phyloP scores from a whole-genome alignment of 345 rosid species.

The Corchorus capsularis region DNA sequence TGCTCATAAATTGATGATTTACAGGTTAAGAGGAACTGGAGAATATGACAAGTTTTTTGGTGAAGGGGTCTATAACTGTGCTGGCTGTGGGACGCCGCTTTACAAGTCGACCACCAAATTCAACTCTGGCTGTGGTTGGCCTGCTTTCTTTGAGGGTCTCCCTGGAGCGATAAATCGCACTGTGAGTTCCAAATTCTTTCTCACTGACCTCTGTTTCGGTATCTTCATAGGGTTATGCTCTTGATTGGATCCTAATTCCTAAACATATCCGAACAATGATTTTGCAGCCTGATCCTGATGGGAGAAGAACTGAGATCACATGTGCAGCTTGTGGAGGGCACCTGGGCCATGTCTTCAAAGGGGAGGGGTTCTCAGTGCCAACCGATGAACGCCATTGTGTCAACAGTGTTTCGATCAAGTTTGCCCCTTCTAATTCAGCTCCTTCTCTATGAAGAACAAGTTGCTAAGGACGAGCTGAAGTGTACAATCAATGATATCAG shows the following conservation, averaged over 20 bases:
- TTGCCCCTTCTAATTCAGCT: slow-evolving; percentile 42
- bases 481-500: background rate
- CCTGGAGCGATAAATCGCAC: slow-evolving; percentile 59
- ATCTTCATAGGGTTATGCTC: background rate
- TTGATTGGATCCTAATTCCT: background rate
- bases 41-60: slow-evolving; percentile 52
- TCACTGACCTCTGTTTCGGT: background rate
- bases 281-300: slow-evolving; percentile 79
- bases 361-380: slow-evolving; percentile 66
- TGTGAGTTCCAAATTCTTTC: slow-evolving; percentile 37
- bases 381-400: slow-evolving; percentile 75
- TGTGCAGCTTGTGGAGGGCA: slow-evolving; percentile 83
- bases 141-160: slow-evolving; percentile 76
- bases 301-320: slow-evolving; percentile 65
- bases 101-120: slow-evolving; percentile 67
- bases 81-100: slow-evolving; percentile 66
- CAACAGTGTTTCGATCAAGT: slow-evolving; percentile 70
- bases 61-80: slow-evolving; percentile 64
- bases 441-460: slow-evolving; percentile 22
- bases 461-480: background rate
- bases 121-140: slow-evolving; percentile 78
- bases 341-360: slow-evolving; percentile 79
- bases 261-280: background rate
- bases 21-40: slow-evolving; percentile 49
- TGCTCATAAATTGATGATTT: background rate